These are phyloP conservation scores for Coffea humblotiana DNA, from an alignment of 305 asterid species.

Conservation along the genomic window DNA sequence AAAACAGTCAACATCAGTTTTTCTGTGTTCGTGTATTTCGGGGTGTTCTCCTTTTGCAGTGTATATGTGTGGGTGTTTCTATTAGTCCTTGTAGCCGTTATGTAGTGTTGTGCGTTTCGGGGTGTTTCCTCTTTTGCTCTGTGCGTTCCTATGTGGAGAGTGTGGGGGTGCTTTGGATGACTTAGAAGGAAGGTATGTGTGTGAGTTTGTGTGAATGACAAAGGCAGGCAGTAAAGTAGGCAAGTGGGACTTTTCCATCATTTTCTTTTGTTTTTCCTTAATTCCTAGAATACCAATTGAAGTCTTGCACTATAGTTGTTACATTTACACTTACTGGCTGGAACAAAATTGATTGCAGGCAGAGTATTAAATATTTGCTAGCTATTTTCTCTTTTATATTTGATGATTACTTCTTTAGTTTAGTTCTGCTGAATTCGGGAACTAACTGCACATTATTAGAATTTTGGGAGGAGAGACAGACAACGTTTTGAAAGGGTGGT, in stretches of 20 bases:
- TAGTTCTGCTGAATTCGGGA: background rate
- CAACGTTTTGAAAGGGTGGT: conserved; percentile 1
- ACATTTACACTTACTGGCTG: background rate
- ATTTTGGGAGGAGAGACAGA: background rate
- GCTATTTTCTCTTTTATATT: background rate
- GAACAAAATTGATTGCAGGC: background rate
- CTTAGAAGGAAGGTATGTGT: conserved; percentile 75
- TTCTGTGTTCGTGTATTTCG: background rate
- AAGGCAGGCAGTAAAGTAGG: background rate
- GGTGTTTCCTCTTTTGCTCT: background rate
- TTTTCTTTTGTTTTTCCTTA: background rate
- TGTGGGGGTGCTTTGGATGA: conserved; percentile 53
- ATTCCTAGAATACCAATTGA: background rate
- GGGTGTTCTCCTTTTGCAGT: background rate
- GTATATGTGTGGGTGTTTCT: conserved; percentile 17
- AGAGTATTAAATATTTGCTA: background rate
- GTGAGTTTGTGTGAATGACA: conserved; percentile 21
- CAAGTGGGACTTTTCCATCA: conserved; percentile 15
- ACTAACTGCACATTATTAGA: background rate
- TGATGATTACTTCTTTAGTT: background rate
- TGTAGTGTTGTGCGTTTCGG: background rate
- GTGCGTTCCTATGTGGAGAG: conserved; percentile 17
- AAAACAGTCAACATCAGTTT: conserved; percentile 15
- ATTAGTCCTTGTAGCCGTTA: background rate
- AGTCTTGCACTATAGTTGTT: background rate